These are phyloP conservation scores for Quercus suber DNA, from an alignment of 306 rosid genomes.

Conservation along the genomic window DNA sequence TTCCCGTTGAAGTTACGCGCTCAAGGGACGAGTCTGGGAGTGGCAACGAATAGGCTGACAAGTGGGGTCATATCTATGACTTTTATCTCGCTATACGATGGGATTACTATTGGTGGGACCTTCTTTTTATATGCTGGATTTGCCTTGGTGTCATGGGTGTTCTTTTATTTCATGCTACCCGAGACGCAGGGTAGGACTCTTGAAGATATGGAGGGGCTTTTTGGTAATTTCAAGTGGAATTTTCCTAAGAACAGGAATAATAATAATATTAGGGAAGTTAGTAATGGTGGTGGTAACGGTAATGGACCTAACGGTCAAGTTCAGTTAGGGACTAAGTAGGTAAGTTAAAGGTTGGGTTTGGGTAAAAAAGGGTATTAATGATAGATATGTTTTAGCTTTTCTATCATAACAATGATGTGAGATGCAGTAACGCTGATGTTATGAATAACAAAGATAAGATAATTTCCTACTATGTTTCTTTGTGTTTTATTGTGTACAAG, in stretches of 20 bases:
- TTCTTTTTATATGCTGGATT: constrained; percentile 54
- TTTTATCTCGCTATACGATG: constrained; percentile 48
- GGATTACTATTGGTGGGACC: constrained; percentile 61
- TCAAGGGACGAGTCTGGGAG: constrained; percentile 61
- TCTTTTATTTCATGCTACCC: constrained; percentile 60
- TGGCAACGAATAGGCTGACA: constrained; percentile 44
- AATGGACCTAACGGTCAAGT: constrained; percentile 13
- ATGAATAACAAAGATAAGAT: not conserved
- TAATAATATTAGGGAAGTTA: not conserved
- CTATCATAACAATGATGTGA: not conserved
- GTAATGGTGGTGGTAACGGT: not conserved
- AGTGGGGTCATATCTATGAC: constrained; percentile 69
- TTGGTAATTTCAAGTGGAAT: constrained; percentile 50
- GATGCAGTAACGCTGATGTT: not conserved
- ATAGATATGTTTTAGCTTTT: not conserved
- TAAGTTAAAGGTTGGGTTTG: too few relatives aligned
- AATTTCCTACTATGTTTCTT: not conserved
- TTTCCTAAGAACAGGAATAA: not conserved
- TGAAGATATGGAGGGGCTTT: constrained; percentile 68
- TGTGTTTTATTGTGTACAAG: too few relatives aligned
- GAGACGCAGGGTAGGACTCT: constrained; percentile 72
- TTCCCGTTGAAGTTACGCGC: constrained; percentile 80
- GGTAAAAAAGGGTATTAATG: not conserved
- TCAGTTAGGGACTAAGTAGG: constrained; percentile 21
- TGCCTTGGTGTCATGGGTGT: constrained; percentile 44